Evolutionary conservation across 805 yeast genomes (phyloP).

Genomic region (Yarrowia keelungensis): DNA sequence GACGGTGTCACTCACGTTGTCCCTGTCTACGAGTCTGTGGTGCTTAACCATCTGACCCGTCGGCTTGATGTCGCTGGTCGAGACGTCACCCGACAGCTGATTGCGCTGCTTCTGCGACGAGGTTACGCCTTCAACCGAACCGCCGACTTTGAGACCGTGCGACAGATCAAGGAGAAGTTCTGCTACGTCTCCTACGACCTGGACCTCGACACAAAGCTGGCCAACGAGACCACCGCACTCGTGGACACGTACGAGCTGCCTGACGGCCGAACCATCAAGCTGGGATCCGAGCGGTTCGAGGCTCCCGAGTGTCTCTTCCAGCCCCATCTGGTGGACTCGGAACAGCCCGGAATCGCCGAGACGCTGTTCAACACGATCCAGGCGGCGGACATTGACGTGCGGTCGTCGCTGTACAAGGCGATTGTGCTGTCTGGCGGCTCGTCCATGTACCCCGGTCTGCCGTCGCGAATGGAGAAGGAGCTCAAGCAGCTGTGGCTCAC

Average conservation of each 20-base stretch:
- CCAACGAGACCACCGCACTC: constrained; percentile 93
- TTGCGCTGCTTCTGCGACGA: constrained; percentile 87
- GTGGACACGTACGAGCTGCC: constrained; percentile 94
- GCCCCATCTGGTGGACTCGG: constrained; percentile 92
- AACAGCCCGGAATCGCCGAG: constrained; percentile 97
- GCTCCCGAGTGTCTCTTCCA: constrained; percentile 98
- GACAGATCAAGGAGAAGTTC: constrained; percentile 95
- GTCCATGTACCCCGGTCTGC: constrained; percentile 98
- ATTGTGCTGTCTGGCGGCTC: constrained; percentile 97
- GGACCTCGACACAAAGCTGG: constrained; percentile 82
- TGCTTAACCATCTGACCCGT: constrained; percentile 89
- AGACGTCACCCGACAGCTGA: constrained; percentile 95
- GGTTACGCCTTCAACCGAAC: constrained; percentile 98
- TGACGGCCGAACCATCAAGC: constrained; percentile 92
- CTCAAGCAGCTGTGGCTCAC: constrained; percentile 95
- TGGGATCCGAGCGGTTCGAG: constrained; percentile 94
- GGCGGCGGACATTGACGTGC: constrained; percentile 91
- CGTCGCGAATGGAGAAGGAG: constrained; percentile 93
- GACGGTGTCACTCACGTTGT: constrained; percentile 99
- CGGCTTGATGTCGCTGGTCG: constrained; percentile 97
- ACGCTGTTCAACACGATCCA: constrained; percentile 89
- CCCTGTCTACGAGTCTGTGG: constrained; percentile 96
- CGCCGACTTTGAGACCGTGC: constrained; percentile 98
- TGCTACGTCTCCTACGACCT: constrained; percentile 96
- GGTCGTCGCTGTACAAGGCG: constrained; percentile 86